Base-by-base conservation (phyloP, 2,329 filamentous ascomycete species). In the Aspergillus sp. region DNA sequence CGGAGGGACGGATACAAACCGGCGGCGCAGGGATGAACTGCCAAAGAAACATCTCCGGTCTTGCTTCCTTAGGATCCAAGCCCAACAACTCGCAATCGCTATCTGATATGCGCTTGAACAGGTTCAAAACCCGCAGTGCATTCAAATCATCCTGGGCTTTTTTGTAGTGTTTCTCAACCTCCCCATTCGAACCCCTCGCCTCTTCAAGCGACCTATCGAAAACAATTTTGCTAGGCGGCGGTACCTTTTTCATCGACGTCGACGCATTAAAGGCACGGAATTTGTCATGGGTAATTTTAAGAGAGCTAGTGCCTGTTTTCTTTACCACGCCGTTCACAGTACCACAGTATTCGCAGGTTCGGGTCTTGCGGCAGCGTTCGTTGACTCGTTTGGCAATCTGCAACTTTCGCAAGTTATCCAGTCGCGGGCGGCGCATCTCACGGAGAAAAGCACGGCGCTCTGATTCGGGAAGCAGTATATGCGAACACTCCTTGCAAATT, bases 1-100 rank as follows among this genome's bases (percentile, higher is more conserved):
- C 95, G 0, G 93, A 97, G 0, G 95, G 95, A 58, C 95, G 85
- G 67, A 99, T 96, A 65, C 91, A 96, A 6, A 98, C 90, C 0
- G 95, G 95, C 1, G 95, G 93, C 0, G 93, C 93, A 1, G 95
- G 95, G 37, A 99, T 83, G 69, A 92, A 96, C 70, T 96, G 93
- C 95, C 95, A 99, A 45, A 99, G 86, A 73, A 98, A 96, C 87
- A 96, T 96, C 72, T 99, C 95, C 0, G 95, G 95, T 17, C 93
- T 85, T 11, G 91, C 91, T 66, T 96, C 92, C 14, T 85, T 82
- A 1, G 93, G 90, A 68, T 97, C 88, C 67, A 99, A 85, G 4
- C 93, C 93, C 1, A 99, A 81, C 21, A 99, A 82, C 73, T 98
- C 93, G 72, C 93, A 96, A 73, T 99, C 95, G 7, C 86, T 85